Percentiles rank a stretch among this genome's conserved stretches.
Conservation (phyloP, 345 rosid genomes). For the Microthlaspi erraticum region DNA sequence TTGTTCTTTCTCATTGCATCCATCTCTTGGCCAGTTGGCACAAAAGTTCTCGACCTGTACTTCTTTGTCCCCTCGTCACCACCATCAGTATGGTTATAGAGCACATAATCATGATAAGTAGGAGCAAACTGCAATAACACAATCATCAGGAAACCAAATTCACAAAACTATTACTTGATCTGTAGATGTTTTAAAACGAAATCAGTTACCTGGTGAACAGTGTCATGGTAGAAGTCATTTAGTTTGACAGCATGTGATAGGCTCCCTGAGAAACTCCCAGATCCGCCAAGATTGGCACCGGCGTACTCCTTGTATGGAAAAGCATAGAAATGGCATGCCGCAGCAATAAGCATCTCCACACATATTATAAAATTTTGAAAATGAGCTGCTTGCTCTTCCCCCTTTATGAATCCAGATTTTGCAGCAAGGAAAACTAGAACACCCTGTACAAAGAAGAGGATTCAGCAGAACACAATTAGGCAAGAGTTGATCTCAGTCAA, state of each 20-base stretch:
- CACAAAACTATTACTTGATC: neutral
- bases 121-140: conserved; percentile 83
- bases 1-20: conserved; percentile 89
- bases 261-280: conserved; percentile 78
- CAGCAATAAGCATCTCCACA: conserved; percentile 98
- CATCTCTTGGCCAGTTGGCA: conserved; percentile 99
- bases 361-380: conserved; percentile 90
- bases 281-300: conserved; percentile 86
- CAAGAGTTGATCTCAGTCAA: neutral
- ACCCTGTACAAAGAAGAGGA: conserved; percentile 59
- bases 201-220: conserved; percentile 85
- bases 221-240: conserved; percentile 96
- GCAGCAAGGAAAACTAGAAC: conserved; percentile 98
- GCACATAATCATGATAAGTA: conserved; percentile 96
- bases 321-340: conserved; percentile 89
- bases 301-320: conserved; percentile 99
- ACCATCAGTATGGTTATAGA: conserved; percentile 85
- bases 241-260: conserved; percentile 91
- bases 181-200: neutral
- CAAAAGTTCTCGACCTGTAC: conserved; percentile 93
- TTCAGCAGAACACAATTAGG: neutral
- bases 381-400: conserved; percentile 81
- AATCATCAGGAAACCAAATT: conserved; percentile 34
- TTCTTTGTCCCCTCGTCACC: conserved; percentile 84
- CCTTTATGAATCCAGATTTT: conserved; percentile 78